A percentile compares a stretch with the other conserved stretches of the same genome.
Evolutionary conservation across 345 rosid species (phyloP).

Genomic region (Garcia nutans): DNA sequence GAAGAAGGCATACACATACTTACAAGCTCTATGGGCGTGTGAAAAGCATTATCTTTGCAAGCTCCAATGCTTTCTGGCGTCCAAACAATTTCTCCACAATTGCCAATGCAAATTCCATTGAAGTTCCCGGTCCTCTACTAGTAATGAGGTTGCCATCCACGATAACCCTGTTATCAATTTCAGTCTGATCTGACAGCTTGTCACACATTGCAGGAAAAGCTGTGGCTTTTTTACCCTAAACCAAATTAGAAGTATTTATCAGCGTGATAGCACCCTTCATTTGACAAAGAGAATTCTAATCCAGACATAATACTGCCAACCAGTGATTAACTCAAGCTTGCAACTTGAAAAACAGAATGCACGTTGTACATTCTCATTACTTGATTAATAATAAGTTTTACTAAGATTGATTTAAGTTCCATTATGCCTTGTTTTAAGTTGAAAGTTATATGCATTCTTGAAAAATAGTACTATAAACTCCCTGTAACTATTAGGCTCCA

Average conservation of each 20-base stretch:
- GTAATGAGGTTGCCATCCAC: constrained; percentile 92
- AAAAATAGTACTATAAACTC: no score
- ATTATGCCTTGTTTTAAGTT: not conserved
- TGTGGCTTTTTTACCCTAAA: constrained; percentile 92
- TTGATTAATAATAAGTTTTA: no score
- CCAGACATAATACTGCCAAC: not conserved
- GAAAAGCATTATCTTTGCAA: constrained; percentile 64
- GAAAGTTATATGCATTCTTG: no score
- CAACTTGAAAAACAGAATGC: not conserved
- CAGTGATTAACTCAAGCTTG: not conserved
- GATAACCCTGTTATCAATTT: constrained; percentile 70
- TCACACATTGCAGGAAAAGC: constrained; percentile 80
- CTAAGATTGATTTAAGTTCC: not conserved
- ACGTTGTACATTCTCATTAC: not conserved
- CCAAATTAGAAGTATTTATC: not conserved
- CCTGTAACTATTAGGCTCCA: no score
- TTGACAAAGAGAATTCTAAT: not conserved
- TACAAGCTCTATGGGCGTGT: constrained; percentile 25
- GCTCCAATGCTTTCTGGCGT: constrained; percentile 63
- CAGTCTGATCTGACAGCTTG: constrained; percentile 74
- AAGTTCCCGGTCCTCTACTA: constrained; percentile 92
- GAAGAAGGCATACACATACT: not conserved
- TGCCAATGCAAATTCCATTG: constrained; percentile 78
- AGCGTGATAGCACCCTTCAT: not conserved
- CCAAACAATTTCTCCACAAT: constrained; percentile 82